Evolutionary conservation across 352 stramenopile genomes (phyloP), one percentile per base, ranked within the genome.

Genomic region (Phytophthora rubi): DNA sequence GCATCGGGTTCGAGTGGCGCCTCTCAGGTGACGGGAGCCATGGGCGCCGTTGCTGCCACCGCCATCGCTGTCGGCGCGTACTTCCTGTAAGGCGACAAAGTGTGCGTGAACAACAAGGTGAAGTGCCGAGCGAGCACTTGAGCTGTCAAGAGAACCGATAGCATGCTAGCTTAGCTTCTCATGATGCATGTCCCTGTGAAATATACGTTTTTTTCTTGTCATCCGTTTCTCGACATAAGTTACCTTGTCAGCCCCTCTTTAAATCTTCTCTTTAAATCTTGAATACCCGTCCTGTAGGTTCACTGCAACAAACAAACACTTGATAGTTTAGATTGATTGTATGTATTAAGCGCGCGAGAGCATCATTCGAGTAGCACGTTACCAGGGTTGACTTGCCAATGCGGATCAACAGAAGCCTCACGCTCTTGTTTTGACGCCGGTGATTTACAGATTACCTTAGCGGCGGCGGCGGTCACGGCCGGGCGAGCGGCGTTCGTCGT

Each of bases 381-480:
- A 59, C 53, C 45, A 9, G 26, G 6, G 15, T 47, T n/a, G 3
- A 51, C 48, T 59, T 53, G 15, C 13, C 33, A 12, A 39, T 6
- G 39, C 15, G 39, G 16, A 47, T 0, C 39, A 51, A 6, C 44
- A 51, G n/a, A 28, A 28, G n/a, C 1, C 7, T 51, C n/a, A 2
- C 2, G 18, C 44, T 1, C n/a, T 28, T 51, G 44, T 13, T 28
- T 51, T 5, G 8, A 6, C 18, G 18, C 39, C 28, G 3, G 28
- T 30, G 28, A 30, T 39, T 26, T 42, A 15, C 15, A 32, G 28
- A 16, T 71, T 16, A 53, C 54, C 45, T 75, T 73, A 85, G 47
- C 70, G 80, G 12, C 72, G 77, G 48, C 68, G 68, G 62, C 77
- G 73, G 48, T 74, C 70, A 48, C 65, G 67, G 32, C n/a, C 62